Evolutionary conservation across 306 rosid species (phyloP).

Genomic region (Prunus armeniaca): DNA sequence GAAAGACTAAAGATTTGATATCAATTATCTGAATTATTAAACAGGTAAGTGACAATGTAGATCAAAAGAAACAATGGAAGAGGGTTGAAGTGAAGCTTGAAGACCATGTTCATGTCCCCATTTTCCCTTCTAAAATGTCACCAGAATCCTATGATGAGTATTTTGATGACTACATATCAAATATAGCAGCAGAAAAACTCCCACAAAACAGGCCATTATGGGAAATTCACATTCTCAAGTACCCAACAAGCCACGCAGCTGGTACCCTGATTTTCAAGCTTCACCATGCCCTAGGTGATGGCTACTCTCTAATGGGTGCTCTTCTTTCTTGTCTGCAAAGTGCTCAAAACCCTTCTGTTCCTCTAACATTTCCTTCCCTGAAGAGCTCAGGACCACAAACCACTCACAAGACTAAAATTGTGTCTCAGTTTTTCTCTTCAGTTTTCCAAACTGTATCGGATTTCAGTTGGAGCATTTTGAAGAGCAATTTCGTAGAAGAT

Average conservation of each 20-base stretch:
- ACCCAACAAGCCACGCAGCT: conserved; percentile 38
- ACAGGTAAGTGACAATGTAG: conserved; percentile 28
- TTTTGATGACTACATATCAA: neutral
- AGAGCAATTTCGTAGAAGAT: conserved; percentile 41
- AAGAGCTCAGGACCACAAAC: neutral
- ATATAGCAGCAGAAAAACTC: neutral
- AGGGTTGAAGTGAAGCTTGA: conserved; percentile 16
- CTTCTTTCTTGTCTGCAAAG: conserved; percentile 56
- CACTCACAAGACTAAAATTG: conserved; percentile 1
- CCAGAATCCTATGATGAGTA: neutral
- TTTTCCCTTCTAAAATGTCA: conserved; percentile 13
- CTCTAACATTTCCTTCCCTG: conserved; percentile 49
- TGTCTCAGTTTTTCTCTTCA: conserved; percentile 21
- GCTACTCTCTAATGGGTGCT: conserved; percentile 55
- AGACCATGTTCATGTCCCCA: conserved; percentile 43
- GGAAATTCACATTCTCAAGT: neutral
- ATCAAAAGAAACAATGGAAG: neutral
- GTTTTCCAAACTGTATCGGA: conserved; percentile 31
- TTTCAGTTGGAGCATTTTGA: conserved; percentile 40
- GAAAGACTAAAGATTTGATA: neutral
- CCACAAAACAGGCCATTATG: neutral
- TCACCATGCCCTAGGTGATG: conserved; percentile 73
- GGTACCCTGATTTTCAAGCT: conserved; percentile 40
- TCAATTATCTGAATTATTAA: neutral
- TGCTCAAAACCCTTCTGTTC: conserved; percentile 49